Evolutionary conservation across 2,329 filamentous ascomycete genomes (phyloP).

Genomic region (Triangularia verruculosa): DNA sequence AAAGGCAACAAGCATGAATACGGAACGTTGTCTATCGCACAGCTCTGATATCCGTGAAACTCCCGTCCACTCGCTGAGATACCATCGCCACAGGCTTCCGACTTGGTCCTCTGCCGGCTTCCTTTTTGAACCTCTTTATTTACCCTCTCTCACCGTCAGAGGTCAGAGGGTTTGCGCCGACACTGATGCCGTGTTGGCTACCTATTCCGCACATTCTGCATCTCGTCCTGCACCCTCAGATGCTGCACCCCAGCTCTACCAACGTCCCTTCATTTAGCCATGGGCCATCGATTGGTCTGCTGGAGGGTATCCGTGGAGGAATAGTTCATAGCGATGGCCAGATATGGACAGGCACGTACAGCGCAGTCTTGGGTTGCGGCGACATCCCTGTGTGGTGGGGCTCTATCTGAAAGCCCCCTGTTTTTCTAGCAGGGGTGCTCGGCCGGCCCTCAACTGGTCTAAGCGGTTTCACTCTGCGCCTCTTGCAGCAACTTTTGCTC

Average conservation of each 20-base stretch:
- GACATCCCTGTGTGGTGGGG: constrained; percentile 24
- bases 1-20: constrained; percentile 6
- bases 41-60: constrained; percentile 4
- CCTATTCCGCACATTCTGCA: constrained; percentile 14
- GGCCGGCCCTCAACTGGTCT: constrained; percentile 21
- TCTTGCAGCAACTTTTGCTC: constrained; percentile 24
- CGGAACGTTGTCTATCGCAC: constrained; percentile 11
- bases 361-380: constrained; percentile 20
- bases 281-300: constrained; percentile 20
- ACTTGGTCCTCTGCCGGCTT: neutral
- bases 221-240: constrained; percentile 14
- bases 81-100: neutral
- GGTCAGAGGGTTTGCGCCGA: constrained; percentile 12
- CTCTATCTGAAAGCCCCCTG: constrained; percentile 18
- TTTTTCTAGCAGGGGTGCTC: constrained; percentile 21
- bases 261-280: constrained; percentile 27
- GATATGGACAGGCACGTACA: constrained; percentile 23
- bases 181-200: constrained; percentile 12
- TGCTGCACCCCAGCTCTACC: constrained; percentile 26
- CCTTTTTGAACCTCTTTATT: constrained; percentile 1
- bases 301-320: constrained; percentile 19
- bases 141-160: constrained; percentile 11
- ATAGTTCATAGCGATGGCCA: constrained; percentile 19
- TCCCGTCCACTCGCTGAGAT: neutral
- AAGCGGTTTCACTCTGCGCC: constrained; percentile 30